Base-by-base conservation (phyloP, 2,329 filamentous ascomycete genomes). In the Fusarium sp. region DNA sequence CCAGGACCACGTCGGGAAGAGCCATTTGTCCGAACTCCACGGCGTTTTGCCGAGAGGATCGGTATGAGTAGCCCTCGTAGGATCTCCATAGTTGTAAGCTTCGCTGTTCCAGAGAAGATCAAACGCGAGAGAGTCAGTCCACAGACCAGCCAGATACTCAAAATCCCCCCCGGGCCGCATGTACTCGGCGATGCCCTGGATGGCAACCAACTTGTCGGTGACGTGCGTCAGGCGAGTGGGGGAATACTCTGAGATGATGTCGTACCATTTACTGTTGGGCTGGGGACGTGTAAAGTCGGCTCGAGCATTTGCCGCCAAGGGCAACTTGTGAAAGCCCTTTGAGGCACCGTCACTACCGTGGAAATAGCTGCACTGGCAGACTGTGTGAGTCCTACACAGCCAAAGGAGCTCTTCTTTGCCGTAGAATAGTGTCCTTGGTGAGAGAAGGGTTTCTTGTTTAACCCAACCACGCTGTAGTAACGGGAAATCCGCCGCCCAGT, bases 401-500 rank as follows among this genome's bases (percentile, higher is more conserved):
- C 35, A 59, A 0, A 40, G 6, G 16, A 59, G 35, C 56, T 59
- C 56, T 6, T 20, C 9, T 40, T 27, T 11, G 35, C 35, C 11
- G 11, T 6, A 29, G 10, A 40, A 59, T 18, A 59, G 35, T 6
- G 56, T 59, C 22, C 56, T 40, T 29, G 35, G 56, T 18, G 56
- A 59, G 22, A 59, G 56, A 16, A 59, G 35, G 2, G 16, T 4
- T 29, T 59, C 56, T 40, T 59, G 56, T 4, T 9, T 38, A 5
- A 59, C 56, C 56, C 56, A 59, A 20, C 56, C 56, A n/a, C 56
- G 56, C 2, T 1, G 13, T 5, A 59, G 35, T 4, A 40, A 20
- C 3, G 56, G 56, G 35, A 58, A 58, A 11, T 0, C 0, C 1
- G 1, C 0, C 0, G 22, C 1, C 9, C 0, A 2, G 54, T 58